phyloP scores from a whole-genome alignment of 177 flowering plant species.

The Vitis hybrid region DNA sequence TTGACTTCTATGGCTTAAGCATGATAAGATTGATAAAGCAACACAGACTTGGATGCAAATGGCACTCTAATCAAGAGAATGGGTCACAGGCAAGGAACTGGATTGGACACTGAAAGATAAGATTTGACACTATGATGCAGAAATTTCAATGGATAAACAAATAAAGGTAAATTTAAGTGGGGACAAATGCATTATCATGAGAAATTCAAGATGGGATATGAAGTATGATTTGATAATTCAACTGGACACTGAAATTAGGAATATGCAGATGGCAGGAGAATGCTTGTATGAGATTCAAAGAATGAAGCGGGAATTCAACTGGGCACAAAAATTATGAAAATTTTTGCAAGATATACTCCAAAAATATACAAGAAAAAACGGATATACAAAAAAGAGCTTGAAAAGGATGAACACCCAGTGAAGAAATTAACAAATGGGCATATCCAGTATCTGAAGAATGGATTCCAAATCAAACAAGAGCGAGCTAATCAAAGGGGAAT shows the following conservation, averaged over 20 bases:
- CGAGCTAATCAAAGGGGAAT: background rate
- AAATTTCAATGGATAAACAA: background rate
- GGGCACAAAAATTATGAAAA: too few species aligned
- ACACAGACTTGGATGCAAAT: background rate
- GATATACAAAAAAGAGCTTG: background rate
- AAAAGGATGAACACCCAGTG: background rate
- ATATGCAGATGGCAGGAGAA: background rate
- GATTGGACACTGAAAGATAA: background rate
- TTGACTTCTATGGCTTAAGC: slow-evolving; percentile 20
- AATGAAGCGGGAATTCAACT: background rate
- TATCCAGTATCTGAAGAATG: background rate
- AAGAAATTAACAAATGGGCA: background rate
- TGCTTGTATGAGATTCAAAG: background rate
- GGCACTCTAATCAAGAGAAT: background rate
- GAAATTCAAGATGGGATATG: background rate
- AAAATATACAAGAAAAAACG: background rate
- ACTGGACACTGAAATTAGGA: background rate
- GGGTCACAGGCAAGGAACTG: background rate
- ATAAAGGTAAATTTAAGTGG: background rate
- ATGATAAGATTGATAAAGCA: slow-evolving; percentile 8
- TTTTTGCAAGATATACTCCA: too few species aligned
- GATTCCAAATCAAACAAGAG: background rate
- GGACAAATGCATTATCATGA: background rate
- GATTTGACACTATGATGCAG: background rate
- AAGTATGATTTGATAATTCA: background rate